phyloP scores from a whole-genome alignment of 2,329 filamentous ascomycete genomes.

The Dactylellina parvicollis region DNA sequence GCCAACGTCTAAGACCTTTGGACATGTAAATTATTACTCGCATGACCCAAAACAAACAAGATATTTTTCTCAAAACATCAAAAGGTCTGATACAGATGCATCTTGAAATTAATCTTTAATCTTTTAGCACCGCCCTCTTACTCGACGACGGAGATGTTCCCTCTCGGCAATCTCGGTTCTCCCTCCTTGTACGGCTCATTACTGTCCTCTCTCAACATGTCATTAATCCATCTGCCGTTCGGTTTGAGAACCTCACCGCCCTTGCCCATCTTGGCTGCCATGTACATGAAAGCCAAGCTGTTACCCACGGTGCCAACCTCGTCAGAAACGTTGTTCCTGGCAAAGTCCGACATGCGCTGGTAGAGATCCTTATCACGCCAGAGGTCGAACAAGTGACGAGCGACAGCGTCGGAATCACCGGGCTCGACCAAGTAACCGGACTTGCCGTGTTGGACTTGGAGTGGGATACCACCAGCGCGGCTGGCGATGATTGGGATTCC shows the following conservation, averaged over 20 bases:
- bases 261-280: conserved; percentile 74
- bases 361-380: conserved; percentile 74
- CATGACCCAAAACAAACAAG: no score
- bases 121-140: conserved; percentile 4
- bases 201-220: conserved; percentile 75
- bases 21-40: not conserved
- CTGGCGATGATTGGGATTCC: conserved; percentile 81
- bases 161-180: conserved; percentile 71
- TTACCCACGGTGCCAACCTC: conserved; percentile 85
- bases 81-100: no score
- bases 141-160: conserved; percentile 48
- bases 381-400: conserved; percentile 72
- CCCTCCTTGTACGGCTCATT: conserved; percentile 68
- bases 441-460: conserved; percentile 77
- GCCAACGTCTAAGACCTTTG: no score
- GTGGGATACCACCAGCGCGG: conserved; percentile 78
- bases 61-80: no score
- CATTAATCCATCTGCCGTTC: conserved; percentile 75
- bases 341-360: conserved; percentile 72
- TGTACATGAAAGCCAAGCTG: conserved; percentile 78
- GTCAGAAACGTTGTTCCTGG: conserved; percentile 75
- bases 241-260: conserved; percentile 68
- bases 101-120: not conserved
- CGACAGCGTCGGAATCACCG: conserved; percentile 75
- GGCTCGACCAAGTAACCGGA: conserved; percentile 79